Evolutionary conservation across 495 filamentous ascomycete genomes (phyloP).

Genomic region (Penicillium salamii): DNA sequence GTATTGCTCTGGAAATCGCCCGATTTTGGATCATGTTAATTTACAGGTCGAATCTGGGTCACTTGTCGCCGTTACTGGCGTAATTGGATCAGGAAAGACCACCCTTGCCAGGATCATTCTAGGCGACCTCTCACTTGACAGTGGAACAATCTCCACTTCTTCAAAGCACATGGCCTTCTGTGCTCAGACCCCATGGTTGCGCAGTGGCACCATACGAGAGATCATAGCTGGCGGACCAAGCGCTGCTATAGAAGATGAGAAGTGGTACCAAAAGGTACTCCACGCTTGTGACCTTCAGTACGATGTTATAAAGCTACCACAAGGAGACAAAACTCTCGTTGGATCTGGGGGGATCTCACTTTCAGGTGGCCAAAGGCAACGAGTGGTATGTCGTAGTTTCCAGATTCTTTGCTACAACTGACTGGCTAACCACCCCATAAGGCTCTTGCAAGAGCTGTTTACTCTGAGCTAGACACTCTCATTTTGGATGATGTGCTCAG

Average conservation of each 20-base stretch:
- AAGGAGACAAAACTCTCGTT: conserved; percentile 45
- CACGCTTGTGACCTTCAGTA: too few relatives aligned
- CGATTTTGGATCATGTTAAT: too few relatives aligned
- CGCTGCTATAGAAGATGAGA: too few relatives aligned
- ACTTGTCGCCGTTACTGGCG: conserved; percentile 43
- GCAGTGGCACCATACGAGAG: conserved; percentile 36
- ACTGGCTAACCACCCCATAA: conserved; percentile 3
- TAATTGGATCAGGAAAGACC: conserved; percentile 49
- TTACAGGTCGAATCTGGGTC: too few relatives aligned
- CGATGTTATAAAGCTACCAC: too few relatives aligned
- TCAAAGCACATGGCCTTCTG: conserved; percentile 36
- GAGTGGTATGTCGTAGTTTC: conserved; percentile 46
- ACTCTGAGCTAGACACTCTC: conserved; percentile 31
- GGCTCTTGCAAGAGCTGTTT: conserved; percentile 45
- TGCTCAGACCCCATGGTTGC: conserved; percentile 40
- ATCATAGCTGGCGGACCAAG: too few relatives aligned
- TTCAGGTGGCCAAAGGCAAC: conserved; percentile 54
- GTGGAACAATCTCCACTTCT: conserved; percentile 21
- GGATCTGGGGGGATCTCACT: conserved; percentile 52
- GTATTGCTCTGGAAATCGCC: conserved; percentile 21
- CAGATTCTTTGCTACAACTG: not conserved
- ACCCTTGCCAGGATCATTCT: conserved; percentile 39
- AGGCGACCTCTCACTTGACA: conserved; percentile 37
- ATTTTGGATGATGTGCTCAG: conserved; percentile 50
- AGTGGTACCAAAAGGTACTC: too few relatives aligned